A percentile compares a stretch with the other conserved stretches of the same genome.
phyloP scores from a whole-genome alignment of 2,329 filamentous ascomycete species.

The Fusarium cicatricum region DNA sequence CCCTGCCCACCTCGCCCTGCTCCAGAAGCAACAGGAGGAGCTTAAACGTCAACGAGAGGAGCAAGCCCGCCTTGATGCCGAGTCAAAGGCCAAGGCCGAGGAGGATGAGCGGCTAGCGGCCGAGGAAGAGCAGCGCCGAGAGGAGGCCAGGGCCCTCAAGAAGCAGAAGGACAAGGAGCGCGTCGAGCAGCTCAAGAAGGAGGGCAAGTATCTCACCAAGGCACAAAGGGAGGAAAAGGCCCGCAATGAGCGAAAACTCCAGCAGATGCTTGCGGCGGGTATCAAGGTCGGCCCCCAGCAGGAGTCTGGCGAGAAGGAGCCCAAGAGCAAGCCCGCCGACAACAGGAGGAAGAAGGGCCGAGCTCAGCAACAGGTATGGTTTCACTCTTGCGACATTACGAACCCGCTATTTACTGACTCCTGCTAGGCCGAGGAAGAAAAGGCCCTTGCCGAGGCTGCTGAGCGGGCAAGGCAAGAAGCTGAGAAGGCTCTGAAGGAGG shows the following conservation, averaged over 20 bases:
- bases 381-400: neutral
- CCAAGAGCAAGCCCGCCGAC: slow-evolving; percentile 82
- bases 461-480: slow-evolving; percentile 74
- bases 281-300: slow-evolving; percentile 74
- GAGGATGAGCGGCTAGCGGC: slow-evolving; percentile 70
- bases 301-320: slow-evolving; percentile 60
- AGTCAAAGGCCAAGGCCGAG: slow-evolving; percentile 71
- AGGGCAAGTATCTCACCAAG: slow-evolving; percentile 87
- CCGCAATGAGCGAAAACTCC: slow-evolving; percentile 78
- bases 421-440: slow-evolving; percentile 75
- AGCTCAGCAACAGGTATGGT: slow-evolving; percentile 61
- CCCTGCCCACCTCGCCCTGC: slow-evolving; percentile 72
- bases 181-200: slow-evolving; percentile 86
- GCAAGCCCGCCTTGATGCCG: slow-evolving; percentile 65
- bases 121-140: slow-evolving; percentile 74
- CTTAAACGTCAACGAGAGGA: slow-evolving; percentile 73
- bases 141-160: slow-evolving; percentile 78
- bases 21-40: slow-evolving; percentile 87
- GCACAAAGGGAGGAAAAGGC: slow-evolving; percentile 85
- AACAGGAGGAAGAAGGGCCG: slow-evolving; percentile 80
- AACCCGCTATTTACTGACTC: slow-evolving; percentile 16
- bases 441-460: slow-evolving; percentile 79
- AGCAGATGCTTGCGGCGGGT: slow-evolving; percentile 84
- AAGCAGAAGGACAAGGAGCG: slow-evolving; percentile 89
- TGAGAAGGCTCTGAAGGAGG: slow-evolving; percentile 70